Conservation (phyloP, 805 yeast species). For the Zygosaccharomyces pseudorouxii region DNA sequence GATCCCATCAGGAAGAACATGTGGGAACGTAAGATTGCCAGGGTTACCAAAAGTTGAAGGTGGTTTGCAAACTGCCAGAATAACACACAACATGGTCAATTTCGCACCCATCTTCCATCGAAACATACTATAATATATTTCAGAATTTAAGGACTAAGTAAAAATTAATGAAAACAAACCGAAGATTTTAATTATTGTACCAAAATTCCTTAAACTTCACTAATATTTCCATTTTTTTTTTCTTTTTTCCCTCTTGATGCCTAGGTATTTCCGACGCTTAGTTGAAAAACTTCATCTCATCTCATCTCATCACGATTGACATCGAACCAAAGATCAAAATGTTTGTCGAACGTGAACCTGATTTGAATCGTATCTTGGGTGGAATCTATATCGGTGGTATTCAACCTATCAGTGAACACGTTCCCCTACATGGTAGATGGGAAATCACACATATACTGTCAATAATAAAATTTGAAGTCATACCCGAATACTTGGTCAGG, state of each 20-base stretch:
- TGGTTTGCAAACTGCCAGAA: background rate
- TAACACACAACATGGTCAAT: background rate
- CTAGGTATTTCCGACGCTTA: background rate
- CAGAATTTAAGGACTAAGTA: background rate
- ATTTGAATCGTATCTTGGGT: conserved; percentile 60
- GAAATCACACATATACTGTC: conserved; percentile 72
- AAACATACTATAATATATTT: background rate
- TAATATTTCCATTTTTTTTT: background rate
- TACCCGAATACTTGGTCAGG: conserved; percentile 42
- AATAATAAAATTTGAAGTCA: conserved; percentile 58
- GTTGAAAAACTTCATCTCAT: conserved; percentile 17
- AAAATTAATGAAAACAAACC: background rate
- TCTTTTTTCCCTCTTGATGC: background rate
- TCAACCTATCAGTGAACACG: conserved; percentile 53
- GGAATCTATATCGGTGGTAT: conserved; percentile 72
- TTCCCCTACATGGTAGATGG: conserved; percentile 46
- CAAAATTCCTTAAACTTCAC: background rate
- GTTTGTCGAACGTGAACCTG: conserved; percentile 15
- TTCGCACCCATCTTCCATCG: background rate
- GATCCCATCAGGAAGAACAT: conserved; percentile 61
- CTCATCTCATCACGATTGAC: conserved; percentile 17
- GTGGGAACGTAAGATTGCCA: conserved; percentile 49
- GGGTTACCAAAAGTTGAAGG: background rate
- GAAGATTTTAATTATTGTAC: background rate
- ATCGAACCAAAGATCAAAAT: background rate